phyloP scores from a whole-genome alignment of 768 basidiomycete genomes.

The Trametes villosa region DNA sequence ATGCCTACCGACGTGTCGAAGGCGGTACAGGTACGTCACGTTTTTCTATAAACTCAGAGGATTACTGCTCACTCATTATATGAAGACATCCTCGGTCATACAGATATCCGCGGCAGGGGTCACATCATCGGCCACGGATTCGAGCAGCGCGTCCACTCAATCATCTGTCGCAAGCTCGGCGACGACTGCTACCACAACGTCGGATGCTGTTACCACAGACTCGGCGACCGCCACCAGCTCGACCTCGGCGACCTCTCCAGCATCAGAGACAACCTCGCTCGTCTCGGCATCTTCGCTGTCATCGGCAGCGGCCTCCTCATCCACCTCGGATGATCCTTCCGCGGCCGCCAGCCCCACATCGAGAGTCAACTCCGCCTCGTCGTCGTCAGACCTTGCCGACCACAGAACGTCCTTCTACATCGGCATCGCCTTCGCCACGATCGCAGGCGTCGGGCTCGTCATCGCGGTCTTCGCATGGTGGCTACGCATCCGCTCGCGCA shows the following conservation, averaged over 20 bases:
- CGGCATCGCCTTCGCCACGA: conserved; percentile 30
- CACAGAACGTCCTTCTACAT: conserved; percentile 25
- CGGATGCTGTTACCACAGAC: no score
- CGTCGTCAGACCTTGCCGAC: conserved; percentile 3
- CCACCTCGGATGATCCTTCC: background rate
- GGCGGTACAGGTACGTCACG: background rate
- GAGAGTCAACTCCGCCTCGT: conserved; percentile 5
- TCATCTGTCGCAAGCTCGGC: background rate
- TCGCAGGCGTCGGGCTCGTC: conserved; percentile 27
- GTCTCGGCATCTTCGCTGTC: background rate
- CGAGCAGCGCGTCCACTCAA: no score
- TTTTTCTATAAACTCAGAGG: background rate
- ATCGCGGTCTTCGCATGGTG: conserved; percentile 31
- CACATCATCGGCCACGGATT: background rate
- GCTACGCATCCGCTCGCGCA: conserved; percentile 28
- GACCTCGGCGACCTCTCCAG: background rate
- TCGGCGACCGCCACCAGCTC: background rate
- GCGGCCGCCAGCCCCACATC: background rate
- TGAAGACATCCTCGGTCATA: background rate
- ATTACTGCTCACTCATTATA: background rate
- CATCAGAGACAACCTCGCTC: background rate
- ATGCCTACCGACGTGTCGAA: background rate
- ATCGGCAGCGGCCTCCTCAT: background rate
- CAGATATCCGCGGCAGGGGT: background rate
- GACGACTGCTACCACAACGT: background rate